Percentiles rank a stretch among this genome's conserved stretches.
Evolutionary conservation across 148 eudicot genomes (phyloP).

Genomic region (Rheum nobile): DNA sequence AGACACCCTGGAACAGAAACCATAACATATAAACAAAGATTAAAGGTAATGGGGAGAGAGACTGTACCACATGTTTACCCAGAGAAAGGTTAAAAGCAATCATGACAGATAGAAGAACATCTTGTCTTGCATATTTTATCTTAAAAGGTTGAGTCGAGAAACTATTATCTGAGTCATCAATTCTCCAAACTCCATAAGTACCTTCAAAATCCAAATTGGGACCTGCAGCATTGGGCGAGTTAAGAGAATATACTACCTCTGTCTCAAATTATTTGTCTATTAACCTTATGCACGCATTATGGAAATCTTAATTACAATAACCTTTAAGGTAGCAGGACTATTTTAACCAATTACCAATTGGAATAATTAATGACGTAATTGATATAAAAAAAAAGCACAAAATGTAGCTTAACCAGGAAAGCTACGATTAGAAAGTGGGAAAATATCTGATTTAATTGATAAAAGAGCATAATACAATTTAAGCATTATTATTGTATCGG

Average conservation of each 20-base stretch:
- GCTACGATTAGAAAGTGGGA: background rate
- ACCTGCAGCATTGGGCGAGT: slow-evolving; percentile 35
- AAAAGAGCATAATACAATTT: background rate
- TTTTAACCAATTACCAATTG: background rate
- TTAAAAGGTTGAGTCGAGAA: slow-evolving; percentile 89
- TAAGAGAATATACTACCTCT: background rate
- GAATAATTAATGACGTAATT: background rate
- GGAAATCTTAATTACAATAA: background rate
- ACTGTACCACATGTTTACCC: slow-evolving; percentile 54
- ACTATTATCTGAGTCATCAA: slow-evolving; percentile 89
- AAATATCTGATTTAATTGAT: background rate
- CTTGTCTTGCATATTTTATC: slow-evolving; percentile 97
- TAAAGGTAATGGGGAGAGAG: background rate
- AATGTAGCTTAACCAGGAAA: background rate
- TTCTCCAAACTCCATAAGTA: slow-evolving; percentile 82
- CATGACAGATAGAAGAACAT: slow-evolving; percentile 80
- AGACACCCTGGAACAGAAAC: background rate
- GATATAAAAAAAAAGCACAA: background rate
- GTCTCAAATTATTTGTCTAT: background rate
- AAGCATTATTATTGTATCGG: background rate
- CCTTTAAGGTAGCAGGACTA: background rate
- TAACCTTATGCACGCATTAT: background rate
- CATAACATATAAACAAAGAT: background rate
- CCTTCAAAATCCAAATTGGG: slow-evolving; percentile 77
- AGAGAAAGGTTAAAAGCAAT: slow-evolving; percentile 71